Evolutionary conservation across 1,284 basidiomycete species (phyloP).

Genomic region (Cryptococcus sp.): DNA sequence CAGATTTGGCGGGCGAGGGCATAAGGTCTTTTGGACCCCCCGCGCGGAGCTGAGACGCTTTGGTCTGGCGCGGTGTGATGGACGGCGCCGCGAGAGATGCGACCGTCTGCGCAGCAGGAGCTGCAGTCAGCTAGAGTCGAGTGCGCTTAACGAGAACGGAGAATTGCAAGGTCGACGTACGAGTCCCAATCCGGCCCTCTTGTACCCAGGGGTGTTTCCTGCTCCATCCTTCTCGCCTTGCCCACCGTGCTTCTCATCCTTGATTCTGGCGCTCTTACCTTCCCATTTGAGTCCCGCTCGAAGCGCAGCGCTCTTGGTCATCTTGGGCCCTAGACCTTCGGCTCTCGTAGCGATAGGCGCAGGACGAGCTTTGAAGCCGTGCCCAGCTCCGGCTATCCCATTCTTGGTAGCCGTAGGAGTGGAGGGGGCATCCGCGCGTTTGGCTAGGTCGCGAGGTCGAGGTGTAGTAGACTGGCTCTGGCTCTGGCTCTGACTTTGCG

Average conservation of each 20-base stretch:
- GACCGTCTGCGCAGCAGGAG: conserved; percentile 24
- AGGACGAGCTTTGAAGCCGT: conserved; percentile 33
- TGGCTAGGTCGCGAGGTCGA: neutral
- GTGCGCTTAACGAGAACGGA: neutral
- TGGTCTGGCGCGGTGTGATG: conserved; percentile 31
- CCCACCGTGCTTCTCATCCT: neutral
- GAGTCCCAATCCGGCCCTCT: conserved; percentile 7
- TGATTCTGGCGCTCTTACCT: conserved; percentile 5
- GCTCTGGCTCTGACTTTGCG: neutral
- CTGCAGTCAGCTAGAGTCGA: neutral
- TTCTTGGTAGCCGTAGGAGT: neutral
- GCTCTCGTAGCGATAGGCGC: conserved; percentile 22
- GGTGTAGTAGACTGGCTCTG: neutral
- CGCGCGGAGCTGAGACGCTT: conserved; percentile 32
- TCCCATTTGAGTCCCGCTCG: conserved; percentile 41
- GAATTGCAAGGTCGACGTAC: neutral
- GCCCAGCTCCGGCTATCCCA: neutral
- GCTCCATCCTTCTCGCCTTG: neutral
- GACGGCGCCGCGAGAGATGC: conserved; percentile 35
- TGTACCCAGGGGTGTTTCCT: conserved; percentile 4
- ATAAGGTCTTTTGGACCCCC: conserved; percentile 2
- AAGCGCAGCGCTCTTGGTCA: conserved; percentile 40
- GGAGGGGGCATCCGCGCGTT: too few relatives aligned
- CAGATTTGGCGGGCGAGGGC: neutral
- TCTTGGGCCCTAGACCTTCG: conserved; percentile 33